Evolutionary conservation across 2,329 filamentous ascomycete genomes (phyloP).

Genomic region (Colletotrichum orbiculare): DNA sequence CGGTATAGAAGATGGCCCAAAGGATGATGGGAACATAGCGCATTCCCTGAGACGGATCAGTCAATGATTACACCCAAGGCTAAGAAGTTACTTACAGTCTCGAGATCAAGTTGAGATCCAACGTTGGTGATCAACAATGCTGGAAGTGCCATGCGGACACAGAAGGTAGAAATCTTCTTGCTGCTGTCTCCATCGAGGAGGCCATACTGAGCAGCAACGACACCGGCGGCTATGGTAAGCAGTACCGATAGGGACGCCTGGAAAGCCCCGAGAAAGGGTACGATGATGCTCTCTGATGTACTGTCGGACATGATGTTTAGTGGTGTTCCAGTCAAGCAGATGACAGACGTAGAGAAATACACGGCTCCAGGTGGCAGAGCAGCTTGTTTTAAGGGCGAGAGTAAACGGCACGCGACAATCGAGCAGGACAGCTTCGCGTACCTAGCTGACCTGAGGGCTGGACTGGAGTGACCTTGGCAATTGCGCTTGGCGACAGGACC

Average conservation of each 20-base stretch:
- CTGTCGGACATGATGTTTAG: constrained; percentile 24
- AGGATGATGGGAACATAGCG: constrained; percentile 52
- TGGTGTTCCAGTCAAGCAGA: neutral
- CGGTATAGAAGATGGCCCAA: constrained; percentile 50
- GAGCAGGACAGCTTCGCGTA: neutral
- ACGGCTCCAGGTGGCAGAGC: neutral
- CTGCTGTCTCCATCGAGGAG: constrained; percentile 50
- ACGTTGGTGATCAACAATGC: constrained; percentile 58
- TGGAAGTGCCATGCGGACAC: constrained; percentile 59
- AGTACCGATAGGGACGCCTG: constrained; percentile 60
- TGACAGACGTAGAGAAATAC: neutral
- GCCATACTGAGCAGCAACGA: constrained; percentile 50
- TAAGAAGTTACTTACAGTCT: constrained; percentile 39
- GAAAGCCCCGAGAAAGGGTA: constrained; percentile 56
- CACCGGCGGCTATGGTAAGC: constrained; percentile 58
- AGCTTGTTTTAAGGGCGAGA: constrained; percentile 2
- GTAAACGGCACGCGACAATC: constrained; percentile 16
- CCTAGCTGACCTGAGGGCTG: constrained; percentile 13
- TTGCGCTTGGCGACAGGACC: constrained; percentile 28
- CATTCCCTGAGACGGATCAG: constrained; percentile 35
- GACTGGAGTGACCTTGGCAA: constrained; percentile 20
- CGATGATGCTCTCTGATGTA: constrained; percentile 39
- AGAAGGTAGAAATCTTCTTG: constrained; percentile 57
- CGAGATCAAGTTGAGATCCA: constrained; percentile 52
- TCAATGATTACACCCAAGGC: neutral